Evolutionary conservation across 169 alveolate species (phyloP).

Genomic region (Prorocentrum cordatum): DNA sequence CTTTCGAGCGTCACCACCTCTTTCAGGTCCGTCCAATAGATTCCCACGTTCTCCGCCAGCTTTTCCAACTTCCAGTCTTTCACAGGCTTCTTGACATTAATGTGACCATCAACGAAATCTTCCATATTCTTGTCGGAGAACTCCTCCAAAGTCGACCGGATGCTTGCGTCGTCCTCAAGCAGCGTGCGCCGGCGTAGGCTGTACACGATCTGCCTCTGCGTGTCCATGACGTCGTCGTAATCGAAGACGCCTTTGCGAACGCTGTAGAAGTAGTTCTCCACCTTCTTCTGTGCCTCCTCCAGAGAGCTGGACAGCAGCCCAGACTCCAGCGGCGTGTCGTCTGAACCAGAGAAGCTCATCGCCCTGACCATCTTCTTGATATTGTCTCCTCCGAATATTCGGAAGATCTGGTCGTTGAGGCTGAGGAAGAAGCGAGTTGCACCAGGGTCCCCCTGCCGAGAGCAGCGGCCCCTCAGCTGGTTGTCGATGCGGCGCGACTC

Average conservation of each 20-base stretch:
- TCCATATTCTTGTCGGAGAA: conserved; percentile 44
- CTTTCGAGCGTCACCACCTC: too few relatives aligned
- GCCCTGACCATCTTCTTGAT: conserved; percentile 67
- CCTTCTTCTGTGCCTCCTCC: conserved; percentile 71
- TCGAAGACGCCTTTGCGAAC: conserved; percentile 56
- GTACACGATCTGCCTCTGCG: conserved; percentile 65
- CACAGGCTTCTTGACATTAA: conserved; percentile 33
- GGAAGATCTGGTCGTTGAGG: conserved; percentile 22
- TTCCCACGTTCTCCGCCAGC: conserved; percentile 38
- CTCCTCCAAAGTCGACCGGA: background rate
- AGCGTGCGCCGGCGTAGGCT: conserved; percentile 51
- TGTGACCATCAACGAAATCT: conserved; percentile 46
- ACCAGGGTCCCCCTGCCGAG: conserved; percentile 62
- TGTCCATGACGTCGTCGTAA: conserved; percentile 69
- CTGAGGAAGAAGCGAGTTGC: conserved; percentile 62
- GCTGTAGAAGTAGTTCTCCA: conserved; percentile 64
- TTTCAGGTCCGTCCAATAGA: too few relatives aligned
- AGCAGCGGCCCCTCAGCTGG: conserved; percentile 69
- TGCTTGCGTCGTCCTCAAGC: conserved; percentile 34
- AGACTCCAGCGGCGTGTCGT: background rate
- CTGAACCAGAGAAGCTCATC: too few relatives aligned
- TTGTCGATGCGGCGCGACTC: conserved; percentile 70
- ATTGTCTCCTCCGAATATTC: conserved; percentile 68
- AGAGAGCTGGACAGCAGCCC: conserved; percentile 61
- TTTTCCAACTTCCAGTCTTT: conserved; percentile 33